phyloP scores from a whole-genome alignment of 1,284 basidiomycete genomes.

The Butyriboletus appendiculatus region DNA sequence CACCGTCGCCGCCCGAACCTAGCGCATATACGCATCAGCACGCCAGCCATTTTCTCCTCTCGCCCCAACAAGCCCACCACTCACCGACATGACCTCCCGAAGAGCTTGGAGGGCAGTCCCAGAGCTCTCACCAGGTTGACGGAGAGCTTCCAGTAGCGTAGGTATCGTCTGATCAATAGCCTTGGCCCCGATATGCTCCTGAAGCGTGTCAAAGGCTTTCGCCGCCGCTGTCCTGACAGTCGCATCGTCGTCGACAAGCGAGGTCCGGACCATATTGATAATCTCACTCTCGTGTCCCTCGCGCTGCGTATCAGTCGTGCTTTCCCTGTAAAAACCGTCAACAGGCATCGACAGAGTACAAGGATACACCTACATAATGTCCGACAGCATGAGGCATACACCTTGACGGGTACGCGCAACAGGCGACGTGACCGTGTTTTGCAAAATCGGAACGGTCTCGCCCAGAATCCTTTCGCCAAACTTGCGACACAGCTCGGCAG shows the following conservation, averaged over 20 bases:
- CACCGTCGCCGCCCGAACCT: constrained; percentile 90
- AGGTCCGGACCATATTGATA: constrained; percentile 81
- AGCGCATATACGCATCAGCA: constrained; percentile 2
- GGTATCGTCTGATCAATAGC: constrained; percentile 98
- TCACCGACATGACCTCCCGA: constrained; percentile 91
- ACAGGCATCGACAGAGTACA: background rate
- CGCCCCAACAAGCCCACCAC: constrained; percentile 31
- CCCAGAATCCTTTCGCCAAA: constrained; percentile 92
- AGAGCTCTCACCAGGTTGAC: constrained; percentile 87
- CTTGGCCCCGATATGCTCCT: constrained; percentile 86
- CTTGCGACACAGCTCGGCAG: constrained; percentile 91
- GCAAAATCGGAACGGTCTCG: constrained; percentile 82
- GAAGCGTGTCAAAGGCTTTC: constrained; percentile 90
- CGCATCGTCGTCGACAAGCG: constrained; percentile 87
- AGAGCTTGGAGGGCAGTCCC: constrained; percentile 95
- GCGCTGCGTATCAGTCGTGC: constrained; percentile 82
- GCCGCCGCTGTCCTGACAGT: constrained; percentile 93
- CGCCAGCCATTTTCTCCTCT: too few relatives aligned
- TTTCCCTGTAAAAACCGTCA: constrained; percentile 55
- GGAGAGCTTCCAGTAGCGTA: constrained; percentile 90
- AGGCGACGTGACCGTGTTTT: constrained; percentile 66
- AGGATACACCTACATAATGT: constrained; percentile 69
- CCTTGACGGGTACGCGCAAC: constrained; percentile 84
- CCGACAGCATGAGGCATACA: constrained; percentile 85
- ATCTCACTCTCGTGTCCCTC: constrained; percentile 93